These are phyloP conservation scores for Beauveria asiatica DNA, from an alignment of 2,329 filamentous ascomycete species.

Conservation along the genomic window DNA sequence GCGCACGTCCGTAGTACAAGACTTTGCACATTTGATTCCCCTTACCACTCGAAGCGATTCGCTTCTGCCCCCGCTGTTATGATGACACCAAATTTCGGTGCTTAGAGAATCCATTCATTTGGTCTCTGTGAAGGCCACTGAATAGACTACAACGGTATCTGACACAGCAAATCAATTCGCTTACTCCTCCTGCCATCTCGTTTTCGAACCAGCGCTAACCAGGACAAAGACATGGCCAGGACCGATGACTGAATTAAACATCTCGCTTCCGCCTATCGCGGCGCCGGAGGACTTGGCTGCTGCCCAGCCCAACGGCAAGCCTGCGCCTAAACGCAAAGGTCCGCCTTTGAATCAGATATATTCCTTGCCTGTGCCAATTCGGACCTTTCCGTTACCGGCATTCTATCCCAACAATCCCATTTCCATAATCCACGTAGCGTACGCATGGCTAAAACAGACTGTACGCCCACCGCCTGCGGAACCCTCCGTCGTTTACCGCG, in stretches of 20 bases:
- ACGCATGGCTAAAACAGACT: constrained; percentile 67
- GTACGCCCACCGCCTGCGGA: constrained; percentile 59
- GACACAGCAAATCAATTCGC: constrained; percentile 38
- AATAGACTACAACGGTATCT: constrained; percentile 97
- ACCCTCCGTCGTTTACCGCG: constrained; percentile 56
- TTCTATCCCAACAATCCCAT: constrained; percentile 91
- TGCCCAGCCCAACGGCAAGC: constrained; percentile 15
- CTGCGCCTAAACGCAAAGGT: constrained; percentile 23
- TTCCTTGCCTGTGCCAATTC: constrained; percentile 68
- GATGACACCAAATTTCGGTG: constrained; percentile 52
- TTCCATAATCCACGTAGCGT: constrained; percentile 72
- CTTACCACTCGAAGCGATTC: constrained; percentile 9
- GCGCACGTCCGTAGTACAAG: not conserved
- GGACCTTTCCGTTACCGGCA: constrained; percentile 73
- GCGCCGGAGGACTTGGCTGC: constrained; percentile 16
- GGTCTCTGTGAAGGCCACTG: constrained; percentile 54
- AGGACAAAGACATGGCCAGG: not conserved
- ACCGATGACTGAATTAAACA: constrained; percentile 2
- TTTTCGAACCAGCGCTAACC: constrained; percentile 13
- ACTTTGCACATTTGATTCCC: constrained; percentile 14
- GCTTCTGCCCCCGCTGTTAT: constrained; percentile 27
- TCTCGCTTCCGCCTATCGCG: not conserved
- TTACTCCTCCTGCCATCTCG: not conserved
- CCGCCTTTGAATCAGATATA: constrained; percentile 64
- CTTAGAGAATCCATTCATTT: constrained; percentile 53